Evolutionary conservation across 495 filamentous ascomycete species (phyloP).

Genomic region (Venustampulla echinocandica): DNA sequence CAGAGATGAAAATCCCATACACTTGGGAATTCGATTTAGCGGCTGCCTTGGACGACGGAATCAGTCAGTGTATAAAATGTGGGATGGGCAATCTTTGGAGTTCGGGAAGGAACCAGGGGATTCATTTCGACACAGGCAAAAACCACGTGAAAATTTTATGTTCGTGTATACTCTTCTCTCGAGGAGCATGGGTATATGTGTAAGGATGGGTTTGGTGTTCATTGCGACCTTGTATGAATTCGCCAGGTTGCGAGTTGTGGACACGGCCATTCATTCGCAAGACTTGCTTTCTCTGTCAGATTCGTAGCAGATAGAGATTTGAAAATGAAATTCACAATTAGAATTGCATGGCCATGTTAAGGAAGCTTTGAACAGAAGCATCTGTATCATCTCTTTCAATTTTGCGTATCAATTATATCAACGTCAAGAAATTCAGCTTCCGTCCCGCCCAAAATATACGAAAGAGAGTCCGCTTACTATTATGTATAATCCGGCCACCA

Average conservation of each 20-base stretch:
- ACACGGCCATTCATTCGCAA: neutral
- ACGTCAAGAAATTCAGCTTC: too few species aligned
- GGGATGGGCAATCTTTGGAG: neutral
- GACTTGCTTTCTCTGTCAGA: neutral
- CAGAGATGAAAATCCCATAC: neutral
- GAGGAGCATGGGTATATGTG: neutral
- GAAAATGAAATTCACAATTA: too few species aligned
- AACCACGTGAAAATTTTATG: neutral
- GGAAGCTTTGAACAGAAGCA: too few species aligned
- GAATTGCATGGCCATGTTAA: too few species aligned
- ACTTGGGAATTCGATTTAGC: neutral
- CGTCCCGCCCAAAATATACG: too few species aligned
- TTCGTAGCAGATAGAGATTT: neutral
- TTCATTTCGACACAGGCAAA: neutral
- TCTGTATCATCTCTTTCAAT: too few species aligned
- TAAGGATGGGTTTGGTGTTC: neutral
- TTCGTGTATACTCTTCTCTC: slow-evolving; percentile 7
- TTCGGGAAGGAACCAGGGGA: neutral
- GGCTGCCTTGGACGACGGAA: neutral
- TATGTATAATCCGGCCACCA: too few species aligned
- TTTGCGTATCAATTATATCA: too few species aligned
- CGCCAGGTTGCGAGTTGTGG: neutral
- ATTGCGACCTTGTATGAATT: neutral
- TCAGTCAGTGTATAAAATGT: slow-evolving; percentile 2
- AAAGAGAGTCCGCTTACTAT: too few species aligned